These are phyloP conservation scores for Streptanthus diversifolius DNA, from an alignment of 345 rosid genomes.

Conservation along the genomic window DNA sequence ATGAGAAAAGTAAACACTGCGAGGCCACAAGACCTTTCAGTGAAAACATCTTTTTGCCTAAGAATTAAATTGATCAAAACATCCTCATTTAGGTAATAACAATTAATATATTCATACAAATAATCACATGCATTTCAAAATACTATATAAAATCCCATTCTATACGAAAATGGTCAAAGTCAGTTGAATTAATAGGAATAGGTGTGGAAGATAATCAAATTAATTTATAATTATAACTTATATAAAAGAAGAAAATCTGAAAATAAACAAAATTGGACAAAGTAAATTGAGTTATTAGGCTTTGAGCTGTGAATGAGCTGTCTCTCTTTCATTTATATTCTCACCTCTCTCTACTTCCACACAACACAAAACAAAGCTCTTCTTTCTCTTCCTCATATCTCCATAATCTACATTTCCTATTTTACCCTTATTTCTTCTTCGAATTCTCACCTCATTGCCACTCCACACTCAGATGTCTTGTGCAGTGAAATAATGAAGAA, in stretches of 20 bases:
- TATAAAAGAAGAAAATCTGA: neutral
- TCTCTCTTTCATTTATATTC: conserved; percentile 36
- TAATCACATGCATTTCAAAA: neutral
- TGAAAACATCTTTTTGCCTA: conserved; percentile 20
- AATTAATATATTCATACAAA: neutral
- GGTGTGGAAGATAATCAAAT: neutral
- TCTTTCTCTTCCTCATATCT: conserved; percentile 33
- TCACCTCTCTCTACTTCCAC: neutral
- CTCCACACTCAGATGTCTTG: conserved; percentile 51
- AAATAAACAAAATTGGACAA: neutral
- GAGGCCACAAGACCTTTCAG: conserved; percentile 25
- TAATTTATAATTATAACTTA: neutral
- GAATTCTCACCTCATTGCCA: conserved; percentile 9
- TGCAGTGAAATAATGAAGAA: conserved; percentile 86
- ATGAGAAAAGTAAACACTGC: conserved; percentile 3
- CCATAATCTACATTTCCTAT: conserved; percentile 6
- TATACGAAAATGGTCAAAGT: neutral
- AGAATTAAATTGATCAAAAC: neutral
- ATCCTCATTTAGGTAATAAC: neutral
- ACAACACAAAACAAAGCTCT: conserved; percentile 31
- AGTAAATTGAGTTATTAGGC: neutral
- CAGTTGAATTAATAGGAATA: neutral
- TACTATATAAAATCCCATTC: neutral
- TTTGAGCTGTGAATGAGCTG: conserved; percentile 90
- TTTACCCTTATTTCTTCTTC: conserved; percentile 10